Base-by-base conservation (phyloP, 768 basidiomycete species). In the Pleurotus citrinopileatus region DNA sequence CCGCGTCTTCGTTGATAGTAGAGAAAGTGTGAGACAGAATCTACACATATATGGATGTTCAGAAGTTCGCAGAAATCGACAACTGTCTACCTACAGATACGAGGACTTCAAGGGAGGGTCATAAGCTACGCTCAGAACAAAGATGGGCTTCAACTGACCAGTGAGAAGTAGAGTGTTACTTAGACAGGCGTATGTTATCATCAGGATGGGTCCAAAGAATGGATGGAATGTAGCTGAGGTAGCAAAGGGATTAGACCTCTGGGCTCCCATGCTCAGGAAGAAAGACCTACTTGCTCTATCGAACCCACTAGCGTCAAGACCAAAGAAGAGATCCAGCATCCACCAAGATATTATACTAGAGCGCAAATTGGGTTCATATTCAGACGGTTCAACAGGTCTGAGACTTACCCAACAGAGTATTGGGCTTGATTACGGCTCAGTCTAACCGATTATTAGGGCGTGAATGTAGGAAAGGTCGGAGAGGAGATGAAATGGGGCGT, bases 11-110 rank as follows among this genome's bases (percentile, higher is more conserved):
- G 58, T 87, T 95, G 62, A 98, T 93, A 5, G 81, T 90, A 0
- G 95, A 86, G 66, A 99, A 99, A 0, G 97, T 98, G 64, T 98
- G 92, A 4, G 93, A 93, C 22, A 99, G 74, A 45, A 98, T 98
- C 91, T 93, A 60, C 15, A 26, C 26, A 29, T 22, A 27, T 43
- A 22, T 3, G 0, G 22, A 44, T 4, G 9, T 3, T 12, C 44
- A 42, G 29, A 40, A 42, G n/a, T 23, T 45, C 46, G 29, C n/a
- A 25, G 23, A 28, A 27, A n/a, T 20, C 28, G 10, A n/a, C 2
- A n/a, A 20, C 23, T 22, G 10, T 37, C 3, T 6, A 67, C 85
- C 55, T 65, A 91, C 89, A 58, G 90, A 91, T 55, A 91, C 89
- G 44, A 91, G 78, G 20, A 91, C 89, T 89, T 48, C 3, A 34